Evolutionary conservation across 306 rosid genomes (phyloP).

Genomic region (Castanospermum australe): DNA sequence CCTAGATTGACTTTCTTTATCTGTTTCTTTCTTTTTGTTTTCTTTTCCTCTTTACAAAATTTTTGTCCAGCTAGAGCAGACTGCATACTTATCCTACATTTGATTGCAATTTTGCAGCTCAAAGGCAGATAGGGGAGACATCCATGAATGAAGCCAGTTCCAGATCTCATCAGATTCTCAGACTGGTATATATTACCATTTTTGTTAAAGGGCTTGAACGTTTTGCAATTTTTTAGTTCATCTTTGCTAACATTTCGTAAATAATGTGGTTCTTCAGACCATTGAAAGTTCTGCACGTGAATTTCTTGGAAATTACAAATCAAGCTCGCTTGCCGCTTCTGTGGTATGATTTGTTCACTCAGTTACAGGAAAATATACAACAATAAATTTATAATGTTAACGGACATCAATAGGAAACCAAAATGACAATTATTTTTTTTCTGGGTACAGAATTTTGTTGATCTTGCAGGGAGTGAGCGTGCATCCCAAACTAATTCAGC

Average conservation of each 20-base stretch:
- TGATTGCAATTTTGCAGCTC: slow-evolving; percentile 53
- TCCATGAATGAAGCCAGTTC: slow-evolving; percentile 92
- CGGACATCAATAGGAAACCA: not conserved
- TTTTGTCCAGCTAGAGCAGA: slow-evolving; percentile 14
- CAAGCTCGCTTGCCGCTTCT: slow-evolving; percentile 79
- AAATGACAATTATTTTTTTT: slow-evolving; percentile 5
- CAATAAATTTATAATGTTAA: not conserved
- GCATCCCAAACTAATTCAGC: slow-evolving; percentile 93
- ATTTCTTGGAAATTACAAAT: slow-evolving; percentile 68
- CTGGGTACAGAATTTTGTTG: slow-evolving; percentile 78
- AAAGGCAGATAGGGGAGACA: slow-evolving; percentile 96
- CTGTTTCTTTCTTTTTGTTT: not conserved
- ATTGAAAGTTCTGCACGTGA: slow-evolving; percentile 85
- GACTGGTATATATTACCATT: slow-evolving; percentile 57
- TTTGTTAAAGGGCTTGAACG: not conserved
- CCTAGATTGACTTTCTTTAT: slow-evolving; percentile 9
- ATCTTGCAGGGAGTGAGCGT: slow-evolving; percentile 98
- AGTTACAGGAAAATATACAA: not conserved
- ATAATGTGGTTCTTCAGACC: slow-evolving; percentile 51
- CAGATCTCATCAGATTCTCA: slow-evolving; percentile 95
- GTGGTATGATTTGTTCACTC: slow-evolving; percentile 61
- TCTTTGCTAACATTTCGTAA: slow-evolving; percentile 16
- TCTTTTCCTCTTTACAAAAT: not conserved
- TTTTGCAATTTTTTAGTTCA: not conserved
- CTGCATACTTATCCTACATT: slow-evolving; percentile 1